Evolutionary conservation across 768 basidiomycete species (phyloP).

Genomic region (Chiua virens): DNA sequence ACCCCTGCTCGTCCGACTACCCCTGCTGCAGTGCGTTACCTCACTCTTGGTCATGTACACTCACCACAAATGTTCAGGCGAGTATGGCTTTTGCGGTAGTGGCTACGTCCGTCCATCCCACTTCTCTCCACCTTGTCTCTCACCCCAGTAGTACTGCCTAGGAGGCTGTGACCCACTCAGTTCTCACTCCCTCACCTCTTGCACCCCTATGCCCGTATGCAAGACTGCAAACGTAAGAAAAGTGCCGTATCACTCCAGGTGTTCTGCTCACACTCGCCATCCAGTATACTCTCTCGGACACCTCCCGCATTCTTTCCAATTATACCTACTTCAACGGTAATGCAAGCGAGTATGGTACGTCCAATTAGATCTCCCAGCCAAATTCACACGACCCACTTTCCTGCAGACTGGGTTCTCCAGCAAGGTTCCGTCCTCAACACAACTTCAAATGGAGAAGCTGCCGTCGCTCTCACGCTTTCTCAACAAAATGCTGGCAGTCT

Average conservation of each 20-base stretch:
- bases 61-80: conserved; percentile 32
- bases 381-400: neutral
- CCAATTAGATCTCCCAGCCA: neutral
- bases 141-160: conserved; percentile 60
- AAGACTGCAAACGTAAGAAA: conserved; percentile 52
- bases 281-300: conserved; percentile 63
- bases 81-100: conserved; percentile 55
- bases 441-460: conserved; percentile 55
- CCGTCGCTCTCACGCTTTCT: conserved; percentile 67
- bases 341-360: conserved; percentile 60
- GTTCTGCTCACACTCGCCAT: neutral
- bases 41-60: neutral
- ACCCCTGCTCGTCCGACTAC: conserved; percentile 33
- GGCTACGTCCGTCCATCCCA: conserved; percentile 33
- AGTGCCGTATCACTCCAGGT: neutral
- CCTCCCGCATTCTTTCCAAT: conserved; percentile 67
- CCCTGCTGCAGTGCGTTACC: conserved; percentile 45
- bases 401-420: conserved; percentile 68
- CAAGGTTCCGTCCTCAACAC: conserved; percentile 66
- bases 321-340: conserved; percentile 72
- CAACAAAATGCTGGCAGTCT: conserved; percentile 74
- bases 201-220: conserved; percentile 72
- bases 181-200: conserved; percentile 64
- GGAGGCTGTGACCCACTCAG: conserved; percentile 84
- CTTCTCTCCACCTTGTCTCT: neutral